Evolutionary conservation across 495 filamentous ascomycete species (phyloP), one percentile per base, ranked within the genome.

Genomic region (Parathielavia appendiculata): DNA sequence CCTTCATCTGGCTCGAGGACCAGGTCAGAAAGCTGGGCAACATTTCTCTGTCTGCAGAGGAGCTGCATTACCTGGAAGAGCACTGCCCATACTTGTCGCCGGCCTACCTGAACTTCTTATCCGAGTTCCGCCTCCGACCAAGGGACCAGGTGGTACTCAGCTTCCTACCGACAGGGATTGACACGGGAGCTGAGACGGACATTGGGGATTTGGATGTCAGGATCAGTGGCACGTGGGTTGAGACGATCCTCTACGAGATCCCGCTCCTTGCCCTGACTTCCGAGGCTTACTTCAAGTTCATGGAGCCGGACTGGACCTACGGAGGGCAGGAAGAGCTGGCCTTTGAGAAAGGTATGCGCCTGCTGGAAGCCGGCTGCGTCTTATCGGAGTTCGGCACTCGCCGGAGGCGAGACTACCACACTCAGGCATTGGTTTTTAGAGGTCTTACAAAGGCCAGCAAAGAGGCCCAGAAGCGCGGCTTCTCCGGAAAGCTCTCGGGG

Each of bases 211-310:
- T 97, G 43, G 75, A 84, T 61, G 83, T 97, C 56, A 68, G 82
- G 22, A 81, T 92, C 57, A 82, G 83, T 63, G 93, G 93, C 19
- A 79, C 84, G 51, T 98, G 93, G 93, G 80, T 91, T 9, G 92
- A 97, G 50, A 96, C 93, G 0, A 98, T 98, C 48, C 83, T 98
- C 49, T 98, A 98, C 71, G 93, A 98, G 75, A 96, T 97, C 57
- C 95, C 93, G 0, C 78, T 98, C 23, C 82, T 98, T 19, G 89
- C 95, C 2, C 73, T 98, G 55, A 88, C 91, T 1, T 95, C 90
- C 61, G 92, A 98, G 70, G 90, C 95, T 30, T 97, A 96, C 72
- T 98, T 98, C 82, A 89, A 86, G 73, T 97, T 96, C 76, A 86
- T 87, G 73, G 87, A 97, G 63, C 85, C 73, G 40, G 91, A 96